Evolutionary conservation across 1,284 basidiomycete species (phyloP), one percentile per base, ranked within the genome.

Genomic region (Ganoderma sp.): DNA sequence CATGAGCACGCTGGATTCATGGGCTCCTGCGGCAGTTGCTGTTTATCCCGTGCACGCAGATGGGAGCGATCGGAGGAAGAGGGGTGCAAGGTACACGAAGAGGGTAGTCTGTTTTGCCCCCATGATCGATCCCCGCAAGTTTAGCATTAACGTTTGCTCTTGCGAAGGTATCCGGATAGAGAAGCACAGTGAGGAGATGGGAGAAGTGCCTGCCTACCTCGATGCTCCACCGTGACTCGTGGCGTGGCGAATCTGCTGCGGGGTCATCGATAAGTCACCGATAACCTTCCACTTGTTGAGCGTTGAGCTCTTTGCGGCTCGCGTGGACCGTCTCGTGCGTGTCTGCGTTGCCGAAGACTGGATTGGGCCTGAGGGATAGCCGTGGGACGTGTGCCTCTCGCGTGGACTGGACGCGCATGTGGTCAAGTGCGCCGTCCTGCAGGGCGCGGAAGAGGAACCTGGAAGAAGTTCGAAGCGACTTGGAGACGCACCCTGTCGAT

Each of bases 1-100:
- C 74, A 88, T 87, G 0, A 91, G 90, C 83, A 82, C 0, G 92
- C 90, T 3, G 88, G 81, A 12, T 19, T 28, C 41, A 19, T 43
- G 22, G 2, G 59, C 59, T 3, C 42, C 61, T 12, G 14, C 28
- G 17, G 61, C 61, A 1, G 89, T 82, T 1, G 87, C 90, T 19
- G 91, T 78, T 57, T 63, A 93, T 87, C 15, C 85, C 88, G 75
- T 94, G 93, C 2, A 91, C 88, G 6, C 92, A 92, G 50, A 95
- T 85, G 0, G 92, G 92, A 0, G 89, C 90, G 63, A 94, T n/a
- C n/a, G n/a, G n/a, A n/a, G 79, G 66, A 93, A 80, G 15, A 95
- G 74, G 0, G 93, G 92, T 1, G 87, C 82, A 3, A 85, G 79
- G 66, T 90, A 80, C 48, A 82, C 90, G 74, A 95, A 90, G 50